phyloP scores from a whole-genome alignment of 108 stramenopile species.

The Aureococcus anophagefferens region DNA sequence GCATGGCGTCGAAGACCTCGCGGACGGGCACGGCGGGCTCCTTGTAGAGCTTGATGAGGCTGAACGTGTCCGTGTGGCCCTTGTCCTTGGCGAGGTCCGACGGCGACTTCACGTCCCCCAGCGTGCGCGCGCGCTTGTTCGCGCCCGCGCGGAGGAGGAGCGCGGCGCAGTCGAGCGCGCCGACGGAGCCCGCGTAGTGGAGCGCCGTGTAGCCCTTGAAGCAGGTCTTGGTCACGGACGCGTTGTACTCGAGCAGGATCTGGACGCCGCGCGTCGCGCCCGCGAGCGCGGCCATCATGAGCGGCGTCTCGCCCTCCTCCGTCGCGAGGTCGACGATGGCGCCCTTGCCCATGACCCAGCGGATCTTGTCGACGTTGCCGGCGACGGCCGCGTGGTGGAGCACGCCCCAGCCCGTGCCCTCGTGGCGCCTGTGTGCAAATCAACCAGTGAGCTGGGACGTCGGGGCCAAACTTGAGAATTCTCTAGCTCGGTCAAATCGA shows the following conservation, averaged over 20 bases:
- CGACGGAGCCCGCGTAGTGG: neutral
- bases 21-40: neutral
- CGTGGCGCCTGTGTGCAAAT: too few species aligned
- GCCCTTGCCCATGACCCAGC: neutral
- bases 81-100: neutral
- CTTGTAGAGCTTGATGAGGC: neutral
- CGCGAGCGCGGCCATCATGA: neutral
- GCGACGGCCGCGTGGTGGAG: neutral
- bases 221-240: neutral
- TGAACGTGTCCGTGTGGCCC: neutral
- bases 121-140: neutral
- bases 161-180: neutral
- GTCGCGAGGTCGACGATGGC: neutral
- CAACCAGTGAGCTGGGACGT: too few species aligned
- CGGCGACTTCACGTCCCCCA: neutral
- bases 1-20: neutral
- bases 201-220: neutral
- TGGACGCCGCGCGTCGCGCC: neutral
- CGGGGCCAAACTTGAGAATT: too few species aligned
- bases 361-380: neutral
- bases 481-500: too few species aligned
- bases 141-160: neutral
- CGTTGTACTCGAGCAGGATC: neutral
- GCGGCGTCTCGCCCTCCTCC: neutral
- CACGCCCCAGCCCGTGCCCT: neutral